Evolutionary conservation across 2,329 filamentous ascomycete genomes (phyloP).

Genomic region (Colletotrichum limetticola): DNA sequence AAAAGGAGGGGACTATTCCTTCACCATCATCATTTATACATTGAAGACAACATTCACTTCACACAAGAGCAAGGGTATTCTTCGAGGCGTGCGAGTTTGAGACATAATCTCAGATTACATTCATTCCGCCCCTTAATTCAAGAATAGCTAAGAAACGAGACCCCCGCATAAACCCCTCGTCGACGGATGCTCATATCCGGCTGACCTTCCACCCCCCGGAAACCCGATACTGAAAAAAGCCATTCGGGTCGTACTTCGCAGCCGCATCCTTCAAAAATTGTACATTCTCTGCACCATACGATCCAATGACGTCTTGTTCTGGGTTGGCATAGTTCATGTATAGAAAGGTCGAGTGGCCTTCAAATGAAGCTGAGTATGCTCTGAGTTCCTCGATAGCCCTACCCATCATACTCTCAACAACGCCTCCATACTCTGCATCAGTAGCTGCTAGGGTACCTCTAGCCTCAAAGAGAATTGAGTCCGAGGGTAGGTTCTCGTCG

Average conservation of each 20-base stretch:
- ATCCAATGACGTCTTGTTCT: conserved; percentile 12
- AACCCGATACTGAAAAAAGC: conserved; percentile 36
- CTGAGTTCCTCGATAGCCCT: conserved; percentile 5
- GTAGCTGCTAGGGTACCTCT: background rate
- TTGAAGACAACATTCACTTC: no score
- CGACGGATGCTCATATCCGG: background rate
- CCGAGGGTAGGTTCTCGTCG: conserved; percentile 7
- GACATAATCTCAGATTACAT: no score
- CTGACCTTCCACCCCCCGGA: conserved; percentile 14
- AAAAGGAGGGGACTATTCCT: no score
- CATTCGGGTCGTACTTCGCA: conserved; percentile 38
- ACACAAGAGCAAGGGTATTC: no score
- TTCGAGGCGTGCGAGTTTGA: no score
- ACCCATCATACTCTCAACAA: background rate
- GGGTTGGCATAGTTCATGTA: conserved; percentile 30
- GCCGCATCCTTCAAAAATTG: conserved; percentile 14
- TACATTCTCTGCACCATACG: conserved; percentile 13
- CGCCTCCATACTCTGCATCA: background rate
- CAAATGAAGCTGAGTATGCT: conserved; percentile 2
- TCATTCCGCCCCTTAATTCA: no score
- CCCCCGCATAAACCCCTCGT: no score
- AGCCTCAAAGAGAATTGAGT: conserved; percentile 17
- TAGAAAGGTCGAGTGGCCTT: conserved; percentile 18
- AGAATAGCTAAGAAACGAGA: no score
- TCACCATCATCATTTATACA: no score